These are phyloP conservation scores for Arthrobotrys iridis DNA, from an alignment of 2,329 filamentous ascomycete genomes.

Conservation along the genomic window DNA sequence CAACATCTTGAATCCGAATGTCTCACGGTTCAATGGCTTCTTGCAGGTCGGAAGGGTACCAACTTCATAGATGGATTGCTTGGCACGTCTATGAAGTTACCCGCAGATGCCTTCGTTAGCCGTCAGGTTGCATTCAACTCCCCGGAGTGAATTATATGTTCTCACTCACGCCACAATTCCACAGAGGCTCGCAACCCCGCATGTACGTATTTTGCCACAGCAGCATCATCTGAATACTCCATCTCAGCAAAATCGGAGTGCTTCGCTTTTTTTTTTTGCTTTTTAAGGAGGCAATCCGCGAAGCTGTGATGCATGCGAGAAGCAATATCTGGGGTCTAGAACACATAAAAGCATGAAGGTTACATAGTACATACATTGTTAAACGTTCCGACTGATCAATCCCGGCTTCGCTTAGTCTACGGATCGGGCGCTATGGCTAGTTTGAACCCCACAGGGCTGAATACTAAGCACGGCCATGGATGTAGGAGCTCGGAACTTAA, in stretches of 20 bases:
- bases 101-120: too few relatives aligned
- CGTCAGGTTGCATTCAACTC: too few relatives aligned
- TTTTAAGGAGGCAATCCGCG: conserved; percentile 4
- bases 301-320: background rate
- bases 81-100: too few relatives aligned
- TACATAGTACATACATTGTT: background rate
- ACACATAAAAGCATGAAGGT: background rate
- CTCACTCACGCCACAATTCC: too few relatives aligned
- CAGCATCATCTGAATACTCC: background rate
- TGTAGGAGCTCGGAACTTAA: conserved; percentile 8
- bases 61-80: too few relatives aligned
- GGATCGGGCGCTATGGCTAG: background rate
- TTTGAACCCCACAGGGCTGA: conserved; percentile 9
- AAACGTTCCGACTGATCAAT: background rate
- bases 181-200: conserved; percentile 5
- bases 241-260: conserved; percentile 2
- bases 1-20: background rate
- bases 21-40: conserved; percentile 1
- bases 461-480: background rate
- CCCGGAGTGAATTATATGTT: too few relatives aligned
- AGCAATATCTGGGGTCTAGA: background rate
- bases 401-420: background rate
- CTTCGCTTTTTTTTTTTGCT: background rate
- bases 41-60: too few relatives aligned
- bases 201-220: background rate